Base-by-base conservation (phyloP, 2,329 filamentous ascomycete species). In the Beauveria bassiana region DNA sequence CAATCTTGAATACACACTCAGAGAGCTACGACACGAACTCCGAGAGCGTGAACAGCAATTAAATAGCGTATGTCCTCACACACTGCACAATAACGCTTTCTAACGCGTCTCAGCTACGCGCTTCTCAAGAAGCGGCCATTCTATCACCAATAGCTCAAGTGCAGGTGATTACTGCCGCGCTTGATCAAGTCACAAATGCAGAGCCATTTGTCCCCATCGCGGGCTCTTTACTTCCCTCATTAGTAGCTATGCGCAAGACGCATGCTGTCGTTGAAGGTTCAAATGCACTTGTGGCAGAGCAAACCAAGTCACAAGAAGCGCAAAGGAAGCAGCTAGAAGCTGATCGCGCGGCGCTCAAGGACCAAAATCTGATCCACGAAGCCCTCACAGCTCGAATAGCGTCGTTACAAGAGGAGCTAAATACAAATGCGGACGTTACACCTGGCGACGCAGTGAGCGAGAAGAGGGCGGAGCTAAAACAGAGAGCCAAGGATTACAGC, bases 221-320 rank as follows among this genome's bases (percentile, higher is more conserved):
- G 10, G 83, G 81, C 55, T 93, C 90, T 22, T 79, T 87, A 6
- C 73, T 95, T 7, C 89, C 90, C 3, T 84, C 86, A 7, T 77
- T 96, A 5, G 71, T 95, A 46, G 89, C 90, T 6, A 74, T 91
- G 59, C 85, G 88, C 57, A 85, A 83, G 67, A 86, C 87, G 3
- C 81, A 87, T 62, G 79, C 82, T 61, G 86, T 85, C 18, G 82
- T 89, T 54, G 73, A 79, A 63, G 86, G 90, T 66, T 88, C 86
- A 20, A 85, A 83, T 65, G 74, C 77, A 22, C 86, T 86, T 59
- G 78, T 90, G 14, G 70, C 72, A 5, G 71, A 75, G 4, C 80
- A 81, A 42, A 72, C 72, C 16, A 62, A 72, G 6, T 72, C 75
- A 1, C 71, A 81, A 5, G 75, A 80, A 52, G 70, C 76, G 28